Conservation (phyloP, 2,329 filamentous ascomycete genomes). For the Trichoderma simmonsii region DNA sequence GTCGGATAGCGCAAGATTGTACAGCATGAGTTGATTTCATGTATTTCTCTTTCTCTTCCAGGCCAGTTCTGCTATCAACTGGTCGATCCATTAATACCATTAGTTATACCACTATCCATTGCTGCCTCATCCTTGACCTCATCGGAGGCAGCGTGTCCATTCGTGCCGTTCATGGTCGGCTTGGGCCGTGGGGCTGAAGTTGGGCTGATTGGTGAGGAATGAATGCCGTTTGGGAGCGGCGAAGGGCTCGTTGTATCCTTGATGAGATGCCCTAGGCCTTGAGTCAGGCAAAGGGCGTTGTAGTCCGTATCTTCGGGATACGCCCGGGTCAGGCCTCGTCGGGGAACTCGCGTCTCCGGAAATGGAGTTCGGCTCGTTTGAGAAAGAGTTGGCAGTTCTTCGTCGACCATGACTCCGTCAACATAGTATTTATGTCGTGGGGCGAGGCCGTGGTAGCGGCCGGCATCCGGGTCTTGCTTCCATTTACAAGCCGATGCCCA, state of each 20-base stretch:
- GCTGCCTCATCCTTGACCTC: slow-evolving; percentile 21
- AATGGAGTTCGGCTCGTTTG: slow-evolving; percentile 53
- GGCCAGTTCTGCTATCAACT: not conserved
- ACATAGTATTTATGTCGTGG: slow-evolving; percentile 58
- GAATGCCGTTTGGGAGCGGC: slow-evolving; percentile 44
- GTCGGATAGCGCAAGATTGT: not conserved
- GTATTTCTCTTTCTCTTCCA: not conserved
- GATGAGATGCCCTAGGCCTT: slow-evolving; percentile 55
- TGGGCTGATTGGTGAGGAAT: slow-evolving; percentile 45
- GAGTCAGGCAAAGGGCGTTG: slow-evolving; percentile 51
- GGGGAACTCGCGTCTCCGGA: slow-evolving; percentile 53
- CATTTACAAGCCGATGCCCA: slow-evolving; percentile 51
- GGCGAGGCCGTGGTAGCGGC: slow-evolving; percentile 51
- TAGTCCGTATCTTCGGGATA: slow-evolving; percentile 57
- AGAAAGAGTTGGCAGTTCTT: slow-evolving; percentile 47
- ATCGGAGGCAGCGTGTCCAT: slow-evolving; percentile 23
- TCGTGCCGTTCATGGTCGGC: slow-evolving; percentile 33
- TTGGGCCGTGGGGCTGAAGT: slow-evolving; percentile 27
- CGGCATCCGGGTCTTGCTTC: slow-evolving; percentile 55
- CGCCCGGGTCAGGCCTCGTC: slow-evolving; percentile 52
- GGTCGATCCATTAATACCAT: slow-evolving; percentile 31
- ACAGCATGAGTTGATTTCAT: slow-evolving; percentile 10
- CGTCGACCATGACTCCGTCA: slow-evolving; percentile 52
- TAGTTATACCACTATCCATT: slow-evolving; percentile 27
- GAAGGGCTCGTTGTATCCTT: slow-evolving; percentile 43